Evolutionary conservation across 768 basidiomycete species (phyloP).

Genomic region (Terana coerulea): DNA sequence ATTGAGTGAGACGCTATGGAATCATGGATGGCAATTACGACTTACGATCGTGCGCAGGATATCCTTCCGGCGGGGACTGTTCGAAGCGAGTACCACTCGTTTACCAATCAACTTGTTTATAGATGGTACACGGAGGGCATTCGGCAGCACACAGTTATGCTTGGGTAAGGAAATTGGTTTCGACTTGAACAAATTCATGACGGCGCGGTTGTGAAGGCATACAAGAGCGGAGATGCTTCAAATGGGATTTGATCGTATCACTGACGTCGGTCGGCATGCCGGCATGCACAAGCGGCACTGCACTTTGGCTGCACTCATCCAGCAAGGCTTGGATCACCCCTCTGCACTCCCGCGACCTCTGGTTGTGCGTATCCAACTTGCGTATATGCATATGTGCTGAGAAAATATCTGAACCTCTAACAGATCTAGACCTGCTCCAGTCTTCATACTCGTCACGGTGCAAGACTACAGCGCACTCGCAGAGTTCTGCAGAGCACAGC

Average conservation of each 20-base stretch:
- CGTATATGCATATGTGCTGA: too few species aligned
- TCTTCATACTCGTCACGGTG: too few species aligned
- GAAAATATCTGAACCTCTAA: too few species aligned
- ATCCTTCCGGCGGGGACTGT: conserved; percentile 80
- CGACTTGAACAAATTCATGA: conserved; percentile 22
- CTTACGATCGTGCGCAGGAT: conserved; percentile 77
- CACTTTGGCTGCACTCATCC: neutral
- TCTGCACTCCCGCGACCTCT: neutral
- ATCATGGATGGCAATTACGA: conserved; percentile 14
- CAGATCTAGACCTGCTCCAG: too few species aligned
- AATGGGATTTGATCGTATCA: conserved; percentile 2
- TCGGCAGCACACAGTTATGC: conserved; percentile 52
- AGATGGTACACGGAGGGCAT: conserved; percentile 59
- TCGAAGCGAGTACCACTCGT: conserved; percentile 81
- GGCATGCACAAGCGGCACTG: neutral
- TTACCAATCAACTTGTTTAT: conserved; percentile 70
- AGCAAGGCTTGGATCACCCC: neutral
- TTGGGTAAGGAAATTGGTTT: conserved; percentile 26
- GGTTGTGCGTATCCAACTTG: neutral
- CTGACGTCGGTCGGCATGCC: conserved; percentile 1
- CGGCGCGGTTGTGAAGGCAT: neutral
- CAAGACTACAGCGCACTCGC: too few species aligned
- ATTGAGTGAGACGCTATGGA: neutral
- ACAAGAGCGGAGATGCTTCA: neutral
- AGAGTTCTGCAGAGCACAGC: too few species aligned